Evolutionary conservation across 2,329 filamentous ascomycete species (phyloP), one percentile per base, ranked within the genome.

Genomic region (Alternaria gansuensis): DNA sequence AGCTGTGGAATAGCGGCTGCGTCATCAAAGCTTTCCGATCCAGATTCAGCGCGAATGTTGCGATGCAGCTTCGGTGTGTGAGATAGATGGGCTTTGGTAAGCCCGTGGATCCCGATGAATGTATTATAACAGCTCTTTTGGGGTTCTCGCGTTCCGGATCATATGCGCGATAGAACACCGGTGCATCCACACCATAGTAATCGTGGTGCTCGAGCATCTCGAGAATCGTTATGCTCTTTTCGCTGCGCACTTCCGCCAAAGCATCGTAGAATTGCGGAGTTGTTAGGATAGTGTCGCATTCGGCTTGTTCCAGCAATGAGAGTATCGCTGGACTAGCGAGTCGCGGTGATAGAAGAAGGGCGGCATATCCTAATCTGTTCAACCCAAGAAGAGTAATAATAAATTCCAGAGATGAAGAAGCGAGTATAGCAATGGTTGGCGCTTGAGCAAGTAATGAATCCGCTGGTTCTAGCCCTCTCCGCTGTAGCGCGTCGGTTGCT

Each of bases 81-180:
- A 86, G 82, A 57, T 81, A 86, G 44, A 89, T 88, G 0, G 87
- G 86, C 60, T 89, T 89, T 0, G 87, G 87, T 0, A 88, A 77
- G 0, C 87, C 86, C 0, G 87, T 88, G 0, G 83, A 86, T 7
- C 87, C 86, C 17, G 78, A 81, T 2, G 81, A 82, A 63, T 84
- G 82, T n/a, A 84, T 69, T 36, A 71, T 71, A 36, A 72, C 60
- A 9, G 65, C 56, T 3, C 77, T 48, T 81, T 82, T 77, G 74
- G 79, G 3, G 70, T 75, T 55, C 51, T 71, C 69, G 10, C 56
- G 58, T 9, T 58, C 24, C 1, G 62, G 55, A 23, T 55, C 78
- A 72, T 66, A 67, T 17, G 55, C 17, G 28, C 66, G 59, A 23
- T 51, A 53, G 61, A 66, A 62, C 4, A 40, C 44, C 9, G 69